Evolutionary conservation across 768 basidiomycete genomes (phyloP).

Genomic region (Trametes punicea): DNA sequence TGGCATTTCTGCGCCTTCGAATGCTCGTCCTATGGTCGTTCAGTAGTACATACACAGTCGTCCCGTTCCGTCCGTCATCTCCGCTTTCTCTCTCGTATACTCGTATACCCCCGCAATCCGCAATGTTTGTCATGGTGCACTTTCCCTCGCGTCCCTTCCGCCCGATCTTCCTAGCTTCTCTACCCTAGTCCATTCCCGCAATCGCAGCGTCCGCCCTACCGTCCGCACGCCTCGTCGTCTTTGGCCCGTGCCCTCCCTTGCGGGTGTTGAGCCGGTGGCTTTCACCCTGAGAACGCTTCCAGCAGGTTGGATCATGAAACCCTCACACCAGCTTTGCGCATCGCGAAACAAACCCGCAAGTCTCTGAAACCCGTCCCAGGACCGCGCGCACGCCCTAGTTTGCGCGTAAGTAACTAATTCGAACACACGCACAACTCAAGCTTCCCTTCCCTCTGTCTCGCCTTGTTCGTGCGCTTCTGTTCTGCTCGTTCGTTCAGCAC

Average conservation of each 20-base stretch:
- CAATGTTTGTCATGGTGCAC: constrained; percentile 18
- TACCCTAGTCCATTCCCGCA: constrained; percentile 2
- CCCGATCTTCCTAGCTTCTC: neutral
- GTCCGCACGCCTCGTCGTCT: neutral
- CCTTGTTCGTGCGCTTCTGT: neutral
- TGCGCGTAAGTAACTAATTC: no score
- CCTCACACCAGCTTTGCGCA: no score
- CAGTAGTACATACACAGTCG: neutral
- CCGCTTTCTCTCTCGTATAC: constrained; percentile 2
- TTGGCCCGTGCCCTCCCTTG: neutral
- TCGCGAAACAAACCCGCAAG: no score
- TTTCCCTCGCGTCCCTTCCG: neutral
- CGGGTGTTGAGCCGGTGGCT: neutral
- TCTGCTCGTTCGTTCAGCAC: neutral
- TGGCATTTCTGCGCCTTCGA: no score
- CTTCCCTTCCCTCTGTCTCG: neutral
- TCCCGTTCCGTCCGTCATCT: neutral
- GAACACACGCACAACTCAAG: neutral
- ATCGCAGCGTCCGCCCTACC: neutral
- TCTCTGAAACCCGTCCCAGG: neutral
- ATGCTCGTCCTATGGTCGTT: neutral
- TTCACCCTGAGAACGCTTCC: neutral
- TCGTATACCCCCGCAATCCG: constrained; percentile 22
- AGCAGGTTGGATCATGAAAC: no score
- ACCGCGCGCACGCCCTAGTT: no score